Evolutionary conservation across 1,139 yeast species (phyloP), one percentile per base, ranked within the genome.

Genomic region (Hemisphaericaspora xylanilytica): DNA sequence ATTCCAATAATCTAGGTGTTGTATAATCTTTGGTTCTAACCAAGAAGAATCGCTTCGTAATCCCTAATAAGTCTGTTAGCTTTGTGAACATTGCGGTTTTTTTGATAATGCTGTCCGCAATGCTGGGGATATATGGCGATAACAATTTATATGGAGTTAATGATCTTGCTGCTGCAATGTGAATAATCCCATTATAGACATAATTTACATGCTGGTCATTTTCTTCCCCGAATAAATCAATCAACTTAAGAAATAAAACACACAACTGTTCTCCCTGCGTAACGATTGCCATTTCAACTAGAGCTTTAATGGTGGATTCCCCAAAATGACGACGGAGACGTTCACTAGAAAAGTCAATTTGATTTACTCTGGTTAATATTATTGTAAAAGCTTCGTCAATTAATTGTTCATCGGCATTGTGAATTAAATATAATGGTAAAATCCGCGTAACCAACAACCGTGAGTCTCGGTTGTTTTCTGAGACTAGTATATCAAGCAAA

Each of bases 61-160:
- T 75, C 1, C 81, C 85, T 24, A 88, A 66, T 5, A 88, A 65
- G 30, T 79, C 80, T 5, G 90, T 75, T 12, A 92, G 67, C 43
- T 76, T 73, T 16, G 67, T 67, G 27, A 86, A 68, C 40, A 85
- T 65, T n/a, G 69, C 63, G 0, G 81, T 78, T 37, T 76, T 78
- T 45, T 79, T 79, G 2, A 87, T 80, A 12, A 87, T 69, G 35
- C 76, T 72, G 38, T 81, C 75, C 29, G 92, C 76, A n/a, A 89
- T 68, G 36, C 85, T 75, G 1, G 94, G 86, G 53, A 92, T 72
- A 47, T 80, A 85, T 0, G 96, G 96, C 3, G 88, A 77, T 26
- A 89, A 63, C 13, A 92, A 59, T 52, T 85, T 86, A 65, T 82
- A 81, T 0, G 88, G 81, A 2, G 85, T 74, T 22, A 77, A 56